Base-by-base conservation (phyloP, 768 basidiomycete species). In the Leccinum olivaceopallidum region DNA sequence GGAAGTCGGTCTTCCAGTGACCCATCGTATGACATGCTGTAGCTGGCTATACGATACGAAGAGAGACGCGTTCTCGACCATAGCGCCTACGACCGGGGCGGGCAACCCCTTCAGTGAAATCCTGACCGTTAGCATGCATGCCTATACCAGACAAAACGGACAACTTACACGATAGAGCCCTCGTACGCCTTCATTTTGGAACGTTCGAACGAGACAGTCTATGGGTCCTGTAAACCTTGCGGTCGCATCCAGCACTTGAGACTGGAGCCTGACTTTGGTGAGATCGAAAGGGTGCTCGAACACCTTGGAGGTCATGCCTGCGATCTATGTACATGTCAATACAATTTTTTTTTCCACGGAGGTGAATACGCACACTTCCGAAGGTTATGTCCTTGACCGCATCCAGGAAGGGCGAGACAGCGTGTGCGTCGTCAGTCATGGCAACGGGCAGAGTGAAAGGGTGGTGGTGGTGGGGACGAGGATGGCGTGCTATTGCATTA, bases 201-300 rank as follows among this genome's bases (percentile, higher is more conserved):
- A 94, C 0, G 95, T 98, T 72, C 89, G 84, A 52, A 77, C 76
- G 59, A 98, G 81, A 73, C 95, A 96, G 75, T 98, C 92, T 60
- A 94, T 67, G 0, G 95, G 95, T 0, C 95, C 95, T 14, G 78
- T 86, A 77, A 94, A 98, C 18, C 86, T 83, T 55, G 76, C 77
- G 14, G 83, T 78, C 10, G 83, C 76, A 62, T 90, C 86, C 57
- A 95, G 80, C 13, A 95, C 87, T 69, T 98, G 96, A 2, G 92
- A 85, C 74, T 98, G 96, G 48, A 98, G 81, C 53, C 95, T 85
- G 60, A 97, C 95, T 78, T 97, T 98, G 58, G 94, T 90, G 37
- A 98, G 83, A 75, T 98, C 95, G 69, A 96, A 94, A 1, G 96
- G 96, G 71, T 97, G 94, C 77, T 96, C 95, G 63, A 97, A 88